These are phyloP conservation scores for Phytophthora pisi DNA, from an alignment of 352 stramenopile species.

Conservation along the genomic window DNA sequence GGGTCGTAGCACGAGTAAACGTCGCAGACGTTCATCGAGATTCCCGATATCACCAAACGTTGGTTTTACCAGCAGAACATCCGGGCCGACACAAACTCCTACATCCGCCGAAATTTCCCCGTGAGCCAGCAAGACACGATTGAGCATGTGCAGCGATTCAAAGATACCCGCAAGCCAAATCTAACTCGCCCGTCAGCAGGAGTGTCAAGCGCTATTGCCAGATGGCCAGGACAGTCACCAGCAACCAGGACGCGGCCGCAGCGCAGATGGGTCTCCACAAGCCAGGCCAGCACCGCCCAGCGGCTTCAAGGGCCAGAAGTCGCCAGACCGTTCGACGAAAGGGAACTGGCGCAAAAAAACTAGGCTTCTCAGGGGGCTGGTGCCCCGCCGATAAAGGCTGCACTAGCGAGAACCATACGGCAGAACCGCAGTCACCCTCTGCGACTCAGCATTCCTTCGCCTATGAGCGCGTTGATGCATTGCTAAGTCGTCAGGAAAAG, in stretches of 20 bases:
- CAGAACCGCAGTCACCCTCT: conserved; percentile 9
- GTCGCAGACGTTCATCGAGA: background rate
- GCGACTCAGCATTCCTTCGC: conserved; percentile 2
- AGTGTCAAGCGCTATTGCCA: background rate
- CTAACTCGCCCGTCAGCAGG: no score
- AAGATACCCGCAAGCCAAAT: conserved; percentile 1
- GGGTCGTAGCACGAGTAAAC: conserved; percentile 4
- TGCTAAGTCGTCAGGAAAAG: conserved; percentile 11
- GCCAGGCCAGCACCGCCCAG: background rate
- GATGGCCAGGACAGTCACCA: background rate
- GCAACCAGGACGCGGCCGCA: background rate
- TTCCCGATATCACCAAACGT: background rate
- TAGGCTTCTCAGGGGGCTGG: conserved; percentile 13
- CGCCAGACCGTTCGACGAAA: background rate
- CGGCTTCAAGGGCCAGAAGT: conserved; percentile 7
- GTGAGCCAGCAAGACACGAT: conserved; percentile 3
- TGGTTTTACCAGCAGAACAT: conserved; percentile 14
- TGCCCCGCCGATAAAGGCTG: conserved; percentile 12
- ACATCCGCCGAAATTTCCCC: conserved; percentile 4
- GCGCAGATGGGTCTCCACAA: background rate
- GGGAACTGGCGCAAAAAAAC: conserved; percentile 11
- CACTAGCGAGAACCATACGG: conserved; percentile 12
- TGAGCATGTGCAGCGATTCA: conserved; percentile 6
- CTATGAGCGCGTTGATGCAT: conserved; percentile 15
- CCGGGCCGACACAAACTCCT: conserved; percentile 1